Base-by-base conservation (phyloP, 495 filamentous ascomycete genomes). In the Lichenothelia convexa region DNA sequence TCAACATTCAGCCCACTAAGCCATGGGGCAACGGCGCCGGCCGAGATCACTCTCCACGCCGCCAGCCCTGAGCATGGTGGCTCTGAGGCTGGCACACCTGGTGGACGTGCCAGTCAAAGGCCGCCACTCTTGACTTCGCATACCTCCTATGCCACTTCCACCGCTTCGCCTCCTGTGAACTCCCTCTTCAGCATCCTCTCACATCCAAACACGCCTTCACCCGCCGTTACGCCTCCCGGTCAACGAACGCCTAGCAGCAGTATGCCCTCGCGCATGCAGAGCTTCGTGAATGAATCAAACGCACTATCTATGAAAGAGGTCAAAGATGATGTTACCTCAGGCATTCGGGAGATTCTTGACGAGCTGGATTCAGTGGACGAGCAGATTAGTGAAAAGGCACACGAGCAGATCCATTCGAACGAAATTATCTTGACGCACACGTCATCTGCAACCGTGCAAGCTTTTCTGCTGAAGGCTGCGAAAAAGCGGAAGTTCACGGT, bases 311-410 rank as follows among this genome's bases (percentile, higher is more conserved):
- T 7, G 41, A 63, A 51, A 9, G 75, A 86, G 40, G 62, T 93
- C 27, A 79, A 79, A 38, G 80, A 79, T n/a, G 85, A 93, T 53
- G 78, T 93, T 2, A 65, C 87, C 40, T 78, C 83, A 48, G 84
- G 83, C 17, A 85, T 94, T 40, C 68, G 75, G 42, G 86, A 94
- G 54, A 80, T 94, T 22, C 79, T 85, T 50, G 86, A 94, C 47
- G 86, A 94, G 53, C 68, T 94, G 30, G 71, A 71, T 30, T 79
- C 86, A 53, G 80, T 80, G 11, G 85, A 91, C 53, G 80, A 86
- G 44, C 82, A 89, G 54, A 87, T 93, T 41, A 78, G 85, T 3
- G 70, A 67, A 17, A 83, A 83, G 44, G 78, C 84, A 4, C 71
- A 85, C 32, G 80, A 91, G 16, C 78, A 92, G 51, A 92, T 94